Evolutionary conservation across 352 stramenopile genomes (phyloP).

Genomic region (Globisporangium yorkense): DNA sequence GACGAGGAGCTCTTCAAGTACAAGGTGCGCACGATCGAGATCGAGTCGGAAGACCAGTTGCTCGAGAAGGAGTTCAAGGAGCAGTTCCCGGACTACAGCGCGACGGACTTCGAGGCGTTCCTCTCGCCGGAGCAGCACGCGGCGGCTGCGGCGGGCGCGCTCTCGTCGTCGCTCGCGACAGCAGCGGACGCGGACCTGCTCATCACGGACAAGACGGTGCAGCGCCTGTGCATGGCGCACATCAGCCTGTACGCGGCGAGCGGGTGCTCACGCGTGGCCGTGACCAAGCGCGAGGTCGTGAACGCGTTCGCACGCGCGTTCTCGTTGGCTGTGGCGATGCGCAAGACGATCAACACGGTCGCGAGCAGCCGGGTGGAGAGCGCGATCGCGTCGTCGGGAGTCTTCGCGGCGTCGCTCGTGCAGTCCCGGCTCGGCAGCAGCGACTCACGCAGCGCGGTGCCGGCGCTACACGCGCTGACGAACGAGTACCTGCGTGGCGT

Average conservation of each 20-base stretch:
- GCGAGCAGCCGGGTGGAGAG: constrained; percentile 35
- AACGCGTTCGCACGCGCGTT: constrained; percentile 66
- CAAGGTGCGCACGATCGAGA: constrained; percentile 73
- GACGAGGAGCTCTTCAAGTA: constrained; percentile 84
- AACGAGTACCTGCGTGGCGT: constrained; percentile 75
- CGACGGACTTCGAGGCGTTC: constrained; percentile 62
- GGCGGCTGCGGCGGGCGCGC: neutral
- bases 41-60: constrained; percentile 79
- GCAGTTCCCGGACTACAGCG: constrained; percentile 92
- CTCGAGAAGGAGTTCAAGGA: constrained; percentile 86
- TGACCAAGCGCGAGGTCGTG: constrained; percentile 45
- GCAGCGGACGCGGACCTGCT: constrained; percentile 36
- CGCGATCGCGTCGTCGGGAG: constrained; percentile 39
- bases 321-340: constrained; percentile 59
- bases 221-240: constrained; percentile 68
- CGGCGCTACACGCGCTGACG: constrained; percentile 48
- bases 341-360: constrained; percentile 57
- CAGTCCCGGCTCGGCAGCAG: constrained; percentile 55
- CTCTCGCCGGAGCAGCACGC: constrained; percentile 30
- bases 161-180: constrained; percentile 11
- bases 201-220: constrained; percentile 69
- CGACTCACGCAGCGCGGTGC: constrained; percentile 29
- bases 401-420: constrained; percentile 66
- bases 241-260: constrained; percentile 59
- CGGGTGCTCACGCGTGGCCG: constrained; percentile 31